Percentiles rank a stretch among this genome's conserved stretches.
phyloP scores from a whole-genome alignment of 306 rosid species.

The Vigna unguiculata region DNA sequence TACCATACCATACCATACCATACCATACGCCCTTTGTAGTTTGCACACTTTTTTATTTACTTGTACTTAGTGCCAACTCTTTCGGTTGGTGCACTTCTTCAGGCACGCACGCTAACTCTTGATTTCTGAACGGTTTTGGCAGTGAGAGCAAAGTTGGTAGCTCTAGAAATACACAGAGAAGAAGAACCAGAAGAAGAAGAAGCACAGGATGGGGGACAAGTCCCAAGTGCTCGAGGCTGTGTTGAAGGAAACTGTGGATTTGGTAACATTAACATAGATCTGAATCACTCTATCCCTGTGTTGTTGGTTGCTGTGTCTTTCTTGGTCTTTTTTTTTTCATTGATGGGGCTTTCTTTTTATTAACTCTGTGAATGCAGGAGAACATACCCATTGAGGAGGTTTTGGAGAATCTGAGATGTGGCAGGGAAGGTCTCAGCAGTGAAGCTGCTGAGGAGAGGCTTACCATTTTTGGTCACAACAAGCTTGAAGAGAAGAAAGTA shows the following conservation, averaged over 20 bases:
- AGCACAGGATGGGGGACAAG: slow-evolving; percentile 66
- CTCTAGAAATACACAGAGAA: slow-evolving; percentile 2
- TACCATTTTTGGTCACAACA: slow-evolving; percentile 86
- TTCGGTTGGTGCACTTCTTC: slow-evolving; percentile 37
- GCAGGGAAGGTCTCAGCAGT: slow-evolving; percentile 86
- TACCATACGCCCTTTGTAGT: slow-evolving; percentile 6
- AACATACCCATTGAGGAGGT: slow-evolving; percentile 98
- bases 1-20: slow-evolving; percentile 31
- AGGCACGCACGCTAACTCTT: slow-evolving; percentile 32
- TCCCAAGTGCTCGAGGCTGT: slow-evolving; percentile 89
- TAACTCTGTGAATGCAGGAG: slow-evolving; percentile 70
- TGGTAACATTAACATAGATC: slow-evolving; percentile 87
- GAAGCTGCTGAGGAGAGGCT: slow-evolving; percentile 92
- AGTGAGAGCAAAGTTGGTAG: slow-evolving; percentile 53
- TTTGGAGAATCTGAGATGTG: slow-evolving; percentile 95
- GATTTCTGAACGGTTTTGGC: slow-evolving; percentile 57
- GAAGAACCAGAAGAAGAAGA: slow-evolving; percentile 32
- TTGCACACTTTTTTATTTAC: slow-evolving; percentile 6
- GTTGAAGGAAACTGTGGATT: slow-evolving; percentile 94
- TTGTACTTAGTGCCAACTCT: slow-evolving; percentile 29
- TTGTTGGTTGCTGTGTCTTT: slow-evolving; percentile 21
- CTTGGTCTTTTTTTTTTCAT: background rate
- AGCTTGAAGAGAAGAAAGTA: slow-evolving; percentile 94
- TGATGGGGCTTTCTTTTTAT: background rate
- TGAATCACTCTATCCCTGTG: slow-evolving; percentile 42